Conservation (phyloP, 495 filamentous ascomycete genomes). For the Penicillium soppii region DNA sequence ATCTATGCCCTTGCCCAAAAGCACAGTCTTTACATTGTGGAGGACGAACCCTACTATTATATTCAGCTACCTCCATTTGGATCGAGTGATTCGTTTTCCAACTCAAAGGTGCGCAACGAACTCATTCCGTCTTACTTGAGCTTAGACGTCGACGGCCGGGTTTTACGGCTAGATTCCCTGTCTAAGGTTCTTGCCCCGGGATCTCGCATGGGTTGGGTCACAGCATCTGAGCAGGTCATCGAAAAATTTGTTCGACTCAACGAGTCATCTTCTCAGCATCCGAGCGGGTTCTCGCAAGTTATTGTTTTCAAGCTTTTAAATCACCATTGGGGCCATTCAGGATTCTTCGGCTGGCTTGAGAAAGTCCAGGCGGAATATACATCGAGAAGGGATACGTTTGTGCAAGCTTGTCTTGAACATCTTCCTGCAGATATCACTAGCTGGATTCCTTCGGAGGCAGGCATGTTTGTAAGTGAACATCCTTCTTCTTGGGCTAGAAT, state of each 20-base stretch:
- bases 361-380: neutral
- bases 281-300: constrained; percentile 28
- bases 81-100: constrained; percentile 48
- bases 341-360: constrained; percentile 24
- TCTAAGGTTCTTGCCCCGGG: constrained; percentile 34
- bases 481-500: no score
- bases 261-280: constrained; percentile 16
- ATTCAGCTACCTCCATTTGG: constrained; percentile 40
- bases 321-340: constrained; percentile 25
- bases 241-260: constrained; percentile 18
- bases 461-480: constrained; percentile 7
- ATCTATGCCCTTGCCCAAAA: constrained; percentile 77
- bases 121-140: constrained; percentile 29
- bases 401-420: neutral
- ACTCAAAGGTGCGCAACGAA: no score
- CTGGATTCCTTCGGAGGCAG: neutral
- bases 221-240: constrained; percentile 21
- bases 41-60: constrained; percentile 87
- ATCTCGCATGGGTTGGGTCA: constrained; percentile 30
- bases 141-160: constrained; percentile 59
- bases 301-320: constrained; percentile 27
- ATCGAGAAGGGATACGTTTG: neutral
- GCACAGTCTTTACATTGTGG: constrained; percentile 84
- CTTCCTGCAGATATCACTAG: neutral
- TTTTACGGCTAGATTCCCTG: constrained; percentile 43